These are phyloP conservation scores for Lithospermum erythrorhizon DNA, from an alignment of 257 asterid species.

Conservation along the genomic window DNA sequence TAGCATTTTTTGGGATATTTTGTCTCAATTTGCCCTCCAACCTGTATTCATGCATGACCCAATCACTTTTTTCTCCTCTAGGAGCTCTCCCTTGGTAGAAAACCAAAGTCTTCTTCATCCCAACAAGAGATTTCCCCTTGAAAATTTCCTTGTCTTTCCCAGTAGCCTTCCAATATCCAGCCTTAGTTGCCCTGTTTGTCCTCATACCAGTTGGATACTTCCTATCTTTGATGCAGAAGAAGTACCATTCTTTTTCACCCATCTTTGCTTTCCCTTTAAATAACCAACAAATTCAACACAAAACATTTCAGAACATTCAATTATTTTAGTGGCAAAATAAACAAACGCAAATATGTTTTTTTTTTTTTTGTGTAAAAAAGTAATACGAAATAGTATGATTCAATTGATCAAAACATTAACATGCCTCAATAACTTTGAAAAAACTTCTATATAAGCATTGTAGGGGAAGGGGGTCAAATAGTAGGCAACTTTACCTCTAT, in stretches of 20 bases:
- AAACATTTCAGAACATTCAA: not conserved
- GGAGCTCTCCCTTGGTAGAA: slow-evolving; percentile 87
- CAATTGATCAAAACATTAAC: too few species aligned
- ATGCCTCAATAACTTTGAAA: not conserved
- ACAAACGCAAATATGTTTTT: too few species aligned
- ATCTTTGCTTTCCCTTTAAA: slow-evolving; percentile 54
- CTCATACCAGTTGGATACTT: slow-evolving; percentile 76
- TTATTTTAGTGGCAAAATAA: not conserved
- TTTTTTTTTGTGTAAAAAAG: too few species aligned
- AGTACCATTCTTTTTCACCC: slow-evolving; percentile 87
- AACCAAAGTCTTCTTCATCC: slow-evolving; percentile 85
- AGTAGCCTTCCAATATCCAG: slow-evolving; percentile 91
- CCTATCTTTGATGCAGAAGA: slow-evolving; percentile 67
- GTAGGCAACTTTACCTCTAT: too few species aligned
- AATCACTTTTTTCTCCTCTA: slow-evolving; percentile 61
- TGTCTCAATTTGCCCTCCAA: slow-evolving; percentile 43
- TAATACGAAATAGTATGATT: too few species aligned
- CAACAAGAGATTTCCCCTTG: slow-evolving; percentile 49
- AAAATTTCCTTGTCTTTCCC: slow-evolving; percentile 76
- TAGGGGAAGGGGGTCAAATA: slow-evolving; percentile 16
- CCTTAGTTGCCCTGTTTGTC: slow-evolving; percentile 70
- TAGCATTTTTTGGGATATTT: slow-evolving; percentile 24
- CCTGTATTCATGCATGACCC: slow-evolving; percentile 84
- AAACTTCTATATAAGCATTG: slow-evolving; percentile 30
- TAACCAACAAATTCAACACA: not conserved